These are phyloP conservation scores for Aspergillus fructus DNA, from an alignment of 2,329 filamentous ascomycete species.

Conservation along the genomic window DNA sequence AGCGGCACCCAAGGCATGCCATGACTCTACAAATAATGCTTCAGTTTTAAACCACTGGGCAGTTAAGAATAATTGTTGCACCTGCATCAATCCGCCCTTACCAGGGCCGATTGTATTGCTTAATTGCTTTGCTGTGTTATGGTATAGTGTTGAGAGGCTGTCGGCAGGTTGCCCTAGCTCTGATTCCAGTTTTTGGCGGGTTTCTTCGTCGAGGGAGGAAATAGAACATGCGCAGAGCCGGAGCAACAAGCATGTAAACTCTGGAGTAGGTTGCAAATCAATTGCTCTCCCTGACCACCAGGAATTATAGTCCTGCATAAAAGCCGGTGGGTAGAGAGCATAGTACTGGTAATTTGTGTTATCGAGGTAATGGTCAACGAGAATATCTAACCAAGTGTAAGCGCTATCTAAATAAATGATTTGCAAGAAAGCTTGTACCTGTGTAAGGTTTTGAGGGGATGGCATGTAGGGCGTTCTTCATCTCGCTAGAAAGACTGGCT, in stretches of 20 bases:
- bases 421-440: constrained; percentile 21
- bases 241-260: constrained; percentile 49
- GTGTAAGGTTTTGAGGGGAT: constrained; percentile 42
- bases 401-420: not conserved
- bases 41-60: constrained; percentile 50
- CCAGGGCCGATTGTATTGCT: constrained; percentile 45
- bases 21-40: constrained; percentile 49
- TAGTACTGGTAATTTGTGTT: constrained; percentile 50
- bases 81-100: constrained; percentile 45
- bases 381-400: constrained; percentile 37
- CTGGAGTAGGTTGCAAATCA: constrained; percentile 38
- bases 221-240: constrained; percentile 49
- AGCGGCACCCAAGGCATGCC: constrained; percentile 47
- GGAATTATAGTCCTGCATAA: constrained; percentile 45
- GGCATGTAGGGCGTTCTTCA: constrained; percentile 30
- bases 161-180: constrained; percentile 44
- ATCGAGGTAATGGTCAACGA: constrained; percentile 49
- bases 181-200: constrained; percentile 44
- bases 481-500: constrained; percentile 27
- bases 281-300: constrained; percentile 46
- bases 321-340: constrained; percentile 47
- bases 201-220: constrained; percentile 41
- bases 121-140: constrained; percentile 45
- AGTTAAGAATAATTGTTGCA: constrained; percentile 52
- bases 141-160: constrained; percentile 42